Evolutionary conservation across 2,329 filamentous ascomycete genomes (phyloP).

Genomic region (Penicillium sp.): DNA sequence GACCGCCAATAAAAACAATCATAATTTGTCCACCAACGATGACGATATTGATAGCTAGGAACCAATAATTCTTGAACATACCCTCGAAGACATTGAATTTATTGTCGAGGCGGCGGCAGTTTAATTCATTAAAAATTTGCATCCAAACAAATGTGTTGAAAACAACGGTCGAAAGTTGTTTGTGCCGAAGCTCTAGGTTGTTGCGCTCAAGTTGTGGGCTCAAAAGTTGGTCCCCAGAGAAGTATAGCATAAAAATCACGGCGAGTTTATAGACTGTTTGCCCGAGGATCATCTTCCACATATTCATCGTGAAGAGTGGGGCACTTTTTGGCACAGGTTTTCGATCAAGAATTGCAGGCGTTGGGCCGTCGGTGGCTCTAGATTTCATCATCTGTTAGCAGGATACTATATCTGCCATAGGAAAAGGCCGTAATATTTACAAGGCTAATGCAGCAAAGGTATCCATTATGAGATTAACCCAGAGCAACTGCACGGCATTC

Average conservation of each 20-base stretch:
- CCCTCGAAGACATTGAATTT: conserved; percentile 95
- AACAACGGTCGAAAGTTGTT: conserved; percentile 74
- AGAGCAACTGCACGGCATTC: conserved; percentile 86
- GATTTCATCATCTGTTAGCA: conserved; percentile 7
- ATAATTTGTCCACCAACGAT: conserved; percentile 89
- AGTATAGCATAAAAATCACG: conserved; percentile 80
- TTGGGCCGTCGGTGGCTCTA: conserved; percentile 78
- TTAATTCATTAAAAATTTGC: conserved; percentile 99
- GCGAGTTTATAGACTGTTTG: conserved; percentile 86
- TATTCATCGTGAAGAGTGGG: conserved; percentile 78
- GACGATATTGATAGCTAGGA: conserved; percentile 78
- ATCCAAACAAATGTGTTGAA: conserved; percentile 99
- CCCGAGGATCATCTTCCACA: conserved; percentile 99
- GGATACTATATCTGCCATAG: too few relatives aligned
- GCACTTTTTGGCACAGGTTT: conserved; percentile 76
- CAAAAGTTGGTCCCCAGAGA: conserved; percentile 66
- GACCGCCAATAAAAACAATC: conserved; percentile 84
- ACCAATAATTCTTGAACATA: conserved; percentile 82
- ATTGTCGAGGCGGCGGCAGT: conserved; percentile 93
- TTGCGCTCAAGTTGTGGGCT: conserved; percentile 53
- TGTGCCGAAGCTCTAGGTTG: conserved; percentile 34
- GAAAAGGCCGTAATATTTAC: conserved; percentile 16
- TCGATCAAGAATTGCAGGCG: conserved; percentile 75
- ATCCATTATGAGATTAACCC: conserved; percentile 98
- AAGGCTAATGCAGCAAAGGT: conserved; percentile 87